Base-by-base conservation (phyloP, 208 protist genomes). In the Phytomonas serpens region DNA sequence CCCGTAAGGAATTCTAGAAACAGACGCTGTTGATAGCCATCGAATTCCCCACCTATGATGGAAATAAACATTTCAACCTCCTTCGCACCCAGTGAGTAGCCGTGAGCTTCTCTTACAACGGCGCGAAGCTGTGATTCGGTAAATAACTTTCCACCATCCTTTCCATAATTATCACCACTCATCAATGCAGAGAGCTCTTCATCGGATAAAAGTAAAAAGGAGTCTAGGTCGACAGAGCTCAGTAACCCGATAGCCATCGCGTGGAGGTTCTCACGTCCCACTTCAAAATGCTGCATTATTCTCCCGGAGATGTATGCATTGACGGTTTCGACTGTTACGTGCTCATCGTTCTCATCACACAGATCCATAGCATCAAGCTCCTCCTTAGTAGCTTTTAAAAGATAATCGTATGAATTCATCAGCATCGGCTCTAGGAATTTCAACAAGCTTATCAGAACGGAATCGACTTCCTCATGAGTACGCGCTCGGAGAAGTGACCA, bases 1-100 rank as follows among this genome's bases (percentile, higher is more conserved):
- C 94, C 94, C 2, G 94, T 97, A n/a, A 95, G 69, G 69, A 97
- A 98, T 74, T 95, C 87, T 36, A 98, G 29, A 70, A 98, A 98
- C 62, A 82, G 66, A 29, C 70, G 64, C 77, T 98, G 91, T 73
- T 94, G 72, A 51, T 70, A 34, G 0, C 85, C 84, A 0, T 68
- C 81, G 37, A 96, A 88, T 34, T 93, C 85, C 11, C 72, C 63
- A 42, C 86, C 87, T 5, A 97, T 81, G 27, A 96, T 84, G 38
- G 75, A 73, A 27, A 91, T 65, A 32, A 97, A 80, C 85, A 86
- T 85, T 9, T 82, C 73, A 2, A 96, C 88, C 62, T 89, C 80
- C 13, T 61, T 67, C 34, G 80, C 85, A 40, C 78, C 89, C 13
- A 81, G 70, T 6, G 81, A 74, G 78, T 97, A 97, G 61, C 93